Base-by-base conservation (phyloP, 2,329 filamentous ascomycete species). In the Aspergillus brasiliensis region DNA sequence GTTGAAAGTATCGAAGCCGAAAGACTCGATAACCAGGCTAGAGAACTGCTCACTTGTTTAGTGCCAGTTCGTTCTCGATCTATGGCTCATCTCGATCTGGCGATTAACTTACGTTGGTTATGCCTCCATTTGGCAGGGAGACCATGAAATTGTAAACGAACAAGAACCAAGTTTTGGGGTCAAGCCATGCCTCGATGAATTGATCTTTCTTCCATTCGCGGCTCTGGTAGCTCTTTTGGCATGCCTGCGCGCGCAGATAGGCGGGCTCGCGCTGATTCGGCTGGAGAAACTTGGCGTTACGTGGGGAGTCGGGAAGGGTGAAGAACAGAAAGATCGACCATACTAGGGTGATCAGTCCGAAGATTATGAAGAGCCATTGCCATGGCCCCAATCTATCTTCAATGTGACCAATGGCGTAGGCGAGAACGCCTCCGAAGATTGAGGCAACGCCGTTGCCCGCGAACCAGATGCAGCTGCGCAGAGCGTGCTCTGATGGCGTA, bases 81-180 rank as follows among this genome's bases (percentile, higher is more conserved):
- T 56, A 5, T 23, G 38, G 19, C 13, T 42, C 25, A 5, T 55
- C 4, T 21, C n/a, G n/a, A n/a, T n/a, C n/a, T n/a, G n/a, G n/a
- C n/a, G n/a, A n/a, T n/a, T n/a, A 13, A 34, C 51, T 40, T 53
- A 57, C 56, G 23, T 59, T 62, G 37, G 65, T 65, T 3, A 75
- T 62, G 1, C 71, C 73, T 4, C 72, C 73, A 6, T 66, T 69
- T 1, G 73, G 70, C 1, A 76, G 62, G 13, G 65, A 66, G 28
- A 67, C 68, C 11, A 67, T 64, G 3, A 73, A 59, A 17, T 63
- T 66, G 8, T 72, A 70, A 3, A 72, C 37, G 46, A 71, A 69
- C 23, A 73, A 65, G 0, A 71, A 59, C 66, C 72, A 77, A 1
- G 68, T 69, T 51, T 76, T 73, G 3, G 68, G 67, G 57, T 77